A percentile compares a stretch with the other conserved stretches of the same genome.
Conservation (phyloP, 179 eudicot species). For the Beta corolliflora region DNA sequence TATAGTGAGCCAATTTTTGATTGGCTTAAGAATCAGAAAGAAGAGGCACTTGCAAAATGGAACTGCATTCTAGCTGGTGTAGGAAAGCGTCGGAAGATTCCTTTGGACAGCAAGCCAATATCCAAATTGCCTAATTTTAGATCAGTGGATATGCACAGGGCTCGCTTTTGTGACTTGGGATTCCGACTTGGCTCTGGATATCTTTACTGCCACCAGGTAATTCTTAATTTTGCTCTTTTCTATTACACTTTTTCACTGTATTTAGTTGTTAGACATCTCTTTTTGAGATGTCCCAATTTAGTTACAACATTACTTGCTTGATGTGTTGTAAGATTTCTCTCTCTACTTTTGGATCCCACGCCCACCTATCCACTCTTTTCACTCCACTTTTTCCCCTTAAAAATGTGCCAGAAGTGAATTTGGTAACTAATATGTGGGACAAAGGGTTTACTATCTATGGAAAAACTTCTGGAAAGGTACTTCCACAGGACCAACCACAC, state of each 20-base stretch:
- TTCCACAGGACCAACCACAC: not conserved
- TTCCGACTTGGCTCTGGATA: conserved; percentile 89
- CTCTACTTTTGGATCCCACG: too few relatives aligned
- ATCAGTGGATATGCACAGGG: conserved; percentile 59
- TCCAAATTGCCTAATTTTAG: conserved; percentile 59
- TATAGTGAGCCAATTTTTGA: conserved; percentile 79
- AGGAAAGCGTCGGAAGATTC: conserved; percentile 45
- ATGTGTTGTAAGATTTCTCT: too few relatives aligned
- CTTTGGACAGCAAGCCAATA: conserved; percentile 34
- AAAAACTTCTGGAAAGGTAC: not conserved
- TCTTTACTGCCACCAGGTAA: conserved; percentile 90
- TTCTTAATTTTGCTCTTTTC: not conserved
- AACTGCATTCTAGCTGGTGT: conserved; percentile 64
- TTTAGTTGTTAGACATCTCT: too few relatives aligned
- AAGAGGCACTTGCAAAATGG: conserved; percentile 82
- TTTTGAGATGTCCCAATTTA: too few relatives aligned
- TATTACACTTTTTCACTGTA: not conserved
- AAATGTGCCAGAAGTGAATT: not conserved
- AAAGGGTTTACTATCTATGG: not conserved
- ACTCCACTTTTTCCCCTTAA: not conserved
- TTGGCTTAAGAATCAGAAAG: conserved; percentile 69
- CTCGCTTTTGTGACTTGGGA: conserved; percentile 68
- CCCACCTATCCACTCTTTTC: too few relatives aligned
- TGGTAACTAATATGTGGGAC: too few relatives aligned
- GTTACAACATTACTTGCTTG: too few relatives aligned